Evolutionary conservation across 306 rosid genomes (phyloP), one percentile per base, ranked within the genome.

Genomic region (Pachyrhizus erosus): DNA sequence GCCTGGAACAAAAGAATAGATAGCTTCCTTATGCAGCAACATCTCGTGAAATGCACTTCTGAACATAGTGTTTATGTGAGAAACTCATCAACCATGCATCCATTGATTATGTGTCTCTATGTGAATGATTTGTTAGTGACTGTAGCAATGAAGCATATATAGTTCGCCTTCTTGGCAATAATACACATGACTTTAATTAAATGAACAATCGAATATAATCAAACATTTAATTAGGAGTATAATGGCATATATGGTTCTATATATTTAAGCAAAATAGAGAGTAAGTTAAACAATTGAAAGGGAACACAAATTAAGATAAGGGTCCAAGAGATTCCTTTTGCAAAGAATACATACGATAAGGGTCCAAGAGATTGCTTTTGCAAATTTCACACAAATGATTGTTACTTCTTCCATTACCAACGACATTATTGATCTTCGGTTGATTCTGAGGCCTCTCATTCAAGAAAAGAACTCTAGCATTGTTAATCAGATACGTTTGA

Each of bases 401-500:
- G 60, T 66, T 82, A 23, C 54, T 84, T 78, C 89, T 88, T 4
- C 72, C 84, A 29, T 64, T 13, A 48, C 8, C 66, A 24, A 43
- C 17, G 7, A 11, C 70, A 51, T 27, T 75, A 75, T 13, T 71
- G 54, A 52, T 71, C 75, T 76, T 89, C 4, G 85, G 85, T n/a
- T 90, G 83, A 78, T 72, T 77, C 46, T 83, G 97, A 67, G 92
- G 94, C 55, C 97, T 92, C 79, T 90, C 90, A n/a, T 92, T 92
- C 29, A 92, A 80, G 69, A 90, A 92, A 45, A 92, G 46, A 43
- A 92, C 97, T 83, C 90, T 89, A 2, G 97, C 94, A 48, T 91
- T 87, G 88, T 92, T 92, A 7, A 90, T 92, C 82, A 90, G 89
- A 66, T 92, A 92, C 0, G 92, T 92, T 69, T 92, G 97, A 86